Evolutionary conservation across 306 rosid genomes (phyloP).

Genomic region (Chamaecrista fasciculata): DNA sequence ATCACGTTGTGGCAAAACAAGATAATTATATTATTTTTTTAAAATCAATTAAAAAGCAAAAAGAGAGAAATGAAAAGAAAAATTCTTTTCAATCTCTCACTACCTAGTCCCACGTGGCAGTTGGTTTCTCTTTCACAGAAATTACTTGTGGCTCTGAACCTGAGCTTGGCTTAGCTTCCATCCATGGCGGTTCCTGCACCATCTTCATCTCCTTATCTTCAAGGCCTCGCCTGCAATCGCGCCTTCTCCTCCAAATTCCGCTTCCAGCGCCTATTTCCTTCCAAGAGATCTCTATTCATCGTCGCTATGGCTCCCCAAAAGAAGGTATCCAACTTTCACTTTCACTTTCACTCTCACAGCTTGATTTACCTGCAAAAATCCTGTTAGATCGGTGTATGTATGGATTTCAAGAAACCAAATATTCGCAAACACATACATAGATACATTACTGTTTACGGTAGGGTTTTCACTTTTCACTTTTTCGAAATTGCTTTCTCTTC

Average conservation of each 20-base stretch:
- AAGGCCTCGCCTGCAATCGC: slow-evolving; percentile 26
- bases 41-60: not conserved
- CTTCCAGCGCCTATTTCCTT: slow-evolving; percentile 9
- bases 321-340: slow-evolving; percentile 49
- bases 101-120: slow-evolving; percentile 60
- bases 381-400: not conserved
- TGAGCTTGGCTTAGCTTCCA: not conserved
- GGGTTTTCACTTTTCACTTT: too few species aligned
- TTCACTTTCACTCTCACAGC: too few species aligned
- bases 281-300: slow-evolving; percentile 41
- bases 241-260: slow-evolving; percentile 34
- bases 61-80: not conserved
- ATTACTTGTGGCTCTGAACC: not conserved
- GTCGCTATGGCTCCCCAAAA: slow-evolving; percentile 74
- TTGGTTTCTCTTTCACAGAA: slow-evolving; percentile 5
- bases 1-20: not conserved
- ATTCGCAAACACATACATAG: not conserved
- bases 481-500: too few species aligned
- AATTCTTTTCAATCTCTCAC: not conserved
- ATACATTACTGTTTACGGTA: not conserved
- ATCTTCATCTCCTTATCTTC: slow-evolving; percentile 46
- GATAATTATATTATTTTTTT: not conserved
- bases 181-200: slow-evolving; percentile 64
- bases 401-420: not conserved
- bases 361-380: not conserved